Conservation (phyloP, 179 eudicot species). For the Gypsophila paniculata region DNA sequence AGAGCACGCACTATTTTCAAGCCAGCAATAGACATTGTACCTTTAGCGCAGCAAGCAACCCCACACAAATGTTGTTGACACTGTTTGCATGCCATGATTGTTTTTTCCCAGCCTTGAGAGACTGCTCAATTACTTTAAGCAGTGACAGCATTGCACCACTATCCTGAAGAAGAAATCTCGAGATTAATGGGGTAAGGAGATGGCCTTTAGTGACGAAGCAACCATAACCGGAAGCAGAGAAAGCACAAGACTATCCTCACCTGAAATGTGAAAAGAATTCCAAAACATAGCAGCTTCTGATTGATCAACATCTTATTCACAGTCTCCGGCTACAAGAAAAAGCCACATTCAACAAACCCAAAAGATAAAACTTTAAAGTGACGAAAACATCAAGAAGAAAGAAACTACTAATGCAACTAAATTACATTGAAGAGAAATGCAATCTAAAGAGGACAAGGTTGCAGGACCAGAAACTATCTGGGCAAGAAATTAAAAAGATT, state of each 20-base stretch:
- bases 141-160: slow-evolving; percentile 73
- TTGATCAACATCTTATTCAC: slow-evolving; percentile 88
- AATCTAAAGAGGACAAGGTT: not conserved
- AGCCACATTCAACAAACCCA: slow-evolving; percentile 15
- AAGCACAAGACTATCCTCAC: slow-evolving; percentile 35
- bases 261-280: slow-evolving; percentile 83
- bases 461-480: not conserved
- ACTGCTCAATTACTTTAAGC: slow-evolving; percentile 74
- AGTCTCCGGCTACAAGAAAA: slow-evolving; percentile 73
- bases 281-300: slow-evolving; percentile 90
- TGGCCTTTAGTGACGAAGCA: not conserved
- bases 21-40: slow-evolving; percentile 33
- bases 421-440: not conserved
- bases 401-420: not conserved
- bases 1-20: slow-evolving; percentile 13
- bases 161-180: slow-evolving; percentile 48
- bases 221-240: slow-evolving; percentile 1
- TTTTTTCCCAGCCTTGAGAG: slow-evolving; percentile 70
- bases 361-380: not conserved
- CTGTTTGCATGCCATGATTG: slow-evolving; percentile 68
- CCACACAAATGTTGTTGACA: slow-evolving; percentile 83
- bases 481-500: not conserved
- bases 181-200: slow-evolving; percentile 18
- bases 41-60: slow-evolving; percentile 90
- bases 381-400: slow-evolving; percentile 5